Conservation (phyloP, 257 asterid species). For the Gentiana straminea region DNA sequence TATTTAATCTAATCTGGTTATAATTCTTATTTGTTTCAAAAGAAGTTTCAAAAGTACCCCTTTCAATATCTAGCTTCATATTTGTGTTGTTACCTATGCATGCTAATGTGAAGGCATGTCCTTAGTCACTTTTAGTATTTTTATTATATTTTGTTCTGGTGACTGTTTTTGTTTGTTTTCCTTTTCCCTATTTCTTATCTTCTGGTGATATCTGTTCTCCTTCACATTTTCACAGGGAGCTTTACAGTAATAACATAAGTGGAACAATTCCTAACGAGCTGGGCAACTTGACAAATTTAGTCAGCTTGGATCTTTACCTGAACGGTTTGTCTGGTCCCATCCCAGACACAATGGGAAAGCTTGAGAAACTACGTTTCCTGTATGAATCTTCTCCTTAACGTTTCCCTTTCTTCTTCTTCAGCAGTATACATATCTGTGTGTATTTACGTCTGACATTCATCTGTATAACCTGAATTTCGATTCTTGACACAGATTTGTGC, state of each 20-base stretch:
- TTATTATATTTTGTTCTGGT: background rate
- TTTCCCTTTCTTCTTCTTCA: too few species aligned
- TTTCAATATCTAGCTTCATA: too few species aligned
- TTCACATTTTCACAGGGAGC: slow-evolving; percentile 54
- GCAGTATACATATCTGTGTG: too few species aligned
- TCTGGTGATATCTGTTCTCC: background rate
- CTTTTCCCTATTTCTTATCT: background rate
- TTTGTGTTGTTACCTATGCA: background rate
- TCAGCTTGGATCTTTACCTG: slow-evolving; percentile 94
- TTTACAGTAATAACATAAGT: slow-evolving; percentile 73
- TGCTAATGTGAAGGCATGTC: background rate
- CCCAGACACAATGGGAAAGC: slow-evolving; percentile 64
- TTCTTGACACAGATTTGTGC: too few species aligned
- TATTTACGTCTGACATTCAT: too few species aligned
- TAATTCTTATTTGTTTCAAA: too few species aligned
- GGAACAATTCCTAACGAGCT: slow-evolving; percentile 70
- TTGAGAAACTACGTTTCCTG: slow-evolving; percentile 76
- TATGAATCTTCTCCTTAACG: slow-evolving; percentile 17
- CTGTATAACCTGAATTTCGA: too few species aligned
- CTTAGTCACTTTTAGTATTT: background rate
- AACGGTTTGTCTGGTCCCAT: slow-evolving; percentile 60
- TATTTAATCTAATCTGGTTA: too few species aligned
- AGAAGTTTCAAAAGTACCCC: too few species aligned
- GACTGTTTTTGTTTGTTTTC: background rate
- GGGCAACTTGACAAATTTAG: slow-evolving; percentile 77